Base-by-base conservation (phyloP, 345 rosid species). In the Moricandia moricandioides region DNA sequence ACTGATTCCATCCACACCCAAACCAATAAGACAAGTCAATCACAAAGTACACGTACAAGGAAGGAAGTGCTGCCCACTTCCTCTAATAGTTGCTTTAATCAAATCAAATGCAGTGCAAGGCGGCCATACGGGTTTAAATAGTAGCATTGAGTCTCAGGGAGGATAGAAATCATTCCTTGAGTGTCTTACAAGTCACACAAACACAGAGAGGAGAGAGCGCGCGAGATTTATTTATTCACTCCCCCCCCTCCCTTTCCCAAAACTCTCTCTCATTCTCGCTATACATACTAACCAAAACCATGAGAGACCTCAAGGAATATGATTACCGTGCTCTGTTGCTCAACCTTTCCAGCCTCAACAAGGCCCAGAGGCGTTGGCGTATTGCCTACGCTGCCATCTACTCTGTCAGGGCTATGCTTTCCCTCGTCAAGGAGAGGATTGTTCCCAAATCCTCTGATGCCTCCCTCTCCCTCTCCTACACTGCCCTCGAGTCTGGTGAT, bases 321-420 rank as follows among this genome's bases (percentile, higher is more conserved):
- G 80, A 76, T 70, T 79, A 79, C 69, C 24, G 61, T 59, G 30
- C 80, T 17, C 71, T 86, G 30, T 70, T 88, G 4, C 64, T 73
- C 60, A 65, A 68, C 24, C 65, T 82, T 45, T 73, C 85, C 64
- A 79, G 80, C 72, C 69, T 86, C 71, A 85, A 29, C 77, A 81
- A 77, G 69, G 84, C 93, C 8, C 88, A 86, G 9, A 84, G 81
- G 85, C 79, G 91, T 31, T 88, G 91, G 93, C 88, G 93, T 34
- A 65, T 85, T 68, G 90, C 88, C 17, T 88, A 80, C 11, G 47
- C 81, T 62, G 72, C 89, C 6, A 88, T 88, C 69, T 83, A 81
- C 69, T 86, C 91, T 24, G 72, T 71, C 8, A 69, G 89, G 58
- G 81, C 82, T 39, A 83, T 88, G 88, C 86, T 85, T 39, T 85